Evolutionary conservation across 2,329 filamentous ascomycete species (phyloP).

Genomic region (Fusarium scirpi): DNA sequence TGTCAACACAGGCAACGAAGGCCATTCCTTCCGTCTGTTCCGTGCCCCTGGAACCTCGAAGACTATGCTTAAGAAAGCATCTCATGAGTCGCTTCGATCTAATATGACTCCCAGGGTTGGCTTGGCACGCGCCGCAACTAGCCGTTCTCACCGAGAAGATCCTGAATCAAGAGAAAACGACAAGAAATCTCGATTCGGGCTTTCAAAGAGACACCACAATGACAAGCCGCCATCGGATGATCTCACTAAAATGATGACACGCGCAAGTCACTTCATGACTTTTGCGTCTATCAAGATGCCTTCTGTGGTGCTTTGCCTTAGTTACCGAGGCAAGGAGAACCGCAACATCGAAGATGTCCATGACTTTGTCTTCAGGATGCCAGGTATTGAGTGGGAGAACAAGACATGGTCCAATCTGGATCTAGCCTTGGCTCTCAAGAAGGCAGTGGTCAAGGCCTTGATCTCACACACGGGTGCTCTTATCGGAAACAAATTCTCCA

Average conservation of each 20-base stretch:
- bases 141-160: slow-evolving; percentile 56
- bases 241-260: slow-evolving; percentile 93
- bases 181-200: slow-evolving; percentile 68
- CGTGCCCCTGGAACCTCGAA: slow-evolving; percentile 58
- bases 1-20: slow-evolving; percentile 61
- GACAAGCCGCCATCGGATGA: slow-evolving; percentile 83
- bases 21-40: slow-evolving; percentile 66
- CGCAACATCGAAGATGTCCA: slow-evolving; percentile 97
- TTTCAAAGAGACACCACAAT: slow-evolving; percentile 61
- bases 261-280: slow-evolving; percentile 97
- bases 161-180: slow-evolving; percentile 55
- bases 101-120: slow-evolving; percentile 56
- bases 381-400: slow-evolving; percentile 94
- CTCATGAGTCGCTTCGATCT: slow-evolving; percentile 66
- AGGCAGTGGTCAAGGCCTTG: slow-evolving; percentile 91
- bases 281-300: slow-evolving; percentile 95
- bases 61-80: slow-evolving; percentile 64
- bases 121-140: slow-evolving; percentile 61
- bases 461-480: slow-evolving; percentile 97
- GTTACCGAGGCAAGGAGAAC: slow-evolving; percentile 95
- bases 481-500: slow-evolving; percentile 95
- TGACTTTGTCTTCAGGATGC: slow-evolving; percentile 96
- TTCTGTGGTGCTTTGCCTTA: slow-evolving; percentile 93
- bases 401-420: slow-evolving; percentile 99
- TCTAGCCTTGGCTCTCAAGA: slow-evolving; percentile 90